Evolutionary conservation across 495 filamentous ascomycete genomes (phyloP).

Genomic region (Penicillium flavigenum): DNA sequence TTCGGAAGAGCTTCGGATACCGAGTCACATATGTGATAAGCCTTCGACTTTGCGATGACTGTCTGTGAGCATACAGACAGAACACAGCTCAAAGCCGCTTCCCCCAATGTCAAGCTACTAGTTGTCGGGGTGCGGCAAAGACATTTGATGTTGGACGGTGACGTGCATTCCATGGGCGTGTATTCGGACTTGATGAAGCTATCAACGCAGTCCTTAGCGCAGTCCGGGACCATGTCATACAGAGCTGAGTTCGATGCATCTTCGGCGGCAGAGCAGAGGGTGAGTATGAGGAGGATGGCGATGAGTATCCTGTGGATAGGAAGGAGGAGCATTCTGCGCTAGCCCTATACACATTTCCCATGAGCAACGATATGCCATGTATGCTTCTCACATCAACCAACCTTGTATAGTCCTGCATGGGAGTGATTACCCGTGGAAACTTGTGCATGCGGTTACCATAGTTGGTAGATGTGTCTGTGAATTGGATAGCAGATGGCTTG

Average conservation of each 20-base stretch:
- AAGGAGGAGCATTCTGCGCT: slow-evolving; percentile 39
- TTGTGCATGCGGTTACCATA: slow-evolving; percentile 30
- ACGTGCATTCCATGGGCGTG: slow-evolving; percentile 42
- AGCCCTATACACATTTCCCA: slow-evolving; percentile 12
- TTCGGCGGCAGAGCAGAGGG: slow-evolving; percentile 14
- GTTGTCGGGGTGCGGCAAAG: slow-evolving; percentile 59
- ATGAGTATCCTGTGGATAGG: slow-evolving; percentile 29
- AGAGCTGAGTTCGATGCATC: slow-evolving; percentile 27
- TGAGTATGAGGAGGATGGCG: slow-evolving; percentile 27
- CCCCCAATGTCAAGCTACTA: slow-evolving; percentile 67
- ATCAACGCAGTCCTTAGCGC: slow-evolving; percentile 61
- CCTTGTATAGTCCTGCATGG: slow-evolving; percentile 24
- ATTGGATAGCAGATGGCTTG: background rate
- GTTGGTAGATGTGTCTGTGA: slow-evolving; percentile 9
- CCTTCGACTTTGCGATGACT: slow-evolving; percentile 31
- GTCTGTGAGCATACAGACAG: slow-evolving; percentile 42
- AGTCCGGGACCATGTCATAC: slow-evolving; percentile 54
- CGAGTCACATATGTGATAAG: slow-evolving; percentile 59
- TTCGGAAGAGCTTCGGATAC: slow-evolving; percentile 51
- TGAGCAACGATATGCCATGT: background rate
- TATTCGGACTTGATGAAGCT: slow-evolving; percentile 63
- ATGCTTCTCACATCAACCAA: slow-evolving; percentile 10
- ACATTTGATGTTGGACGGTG: slow-evolving; percentile 55
- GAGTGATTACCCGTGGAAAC: slow-evolving; percentile 30
- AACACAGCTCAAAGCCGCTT: slow-evolving; percentile 64